Evolutionary conservation across 2,329 filamentous ascomycete species (phyloP).

Genomic region (Fusarium ramigenum): DNA sequence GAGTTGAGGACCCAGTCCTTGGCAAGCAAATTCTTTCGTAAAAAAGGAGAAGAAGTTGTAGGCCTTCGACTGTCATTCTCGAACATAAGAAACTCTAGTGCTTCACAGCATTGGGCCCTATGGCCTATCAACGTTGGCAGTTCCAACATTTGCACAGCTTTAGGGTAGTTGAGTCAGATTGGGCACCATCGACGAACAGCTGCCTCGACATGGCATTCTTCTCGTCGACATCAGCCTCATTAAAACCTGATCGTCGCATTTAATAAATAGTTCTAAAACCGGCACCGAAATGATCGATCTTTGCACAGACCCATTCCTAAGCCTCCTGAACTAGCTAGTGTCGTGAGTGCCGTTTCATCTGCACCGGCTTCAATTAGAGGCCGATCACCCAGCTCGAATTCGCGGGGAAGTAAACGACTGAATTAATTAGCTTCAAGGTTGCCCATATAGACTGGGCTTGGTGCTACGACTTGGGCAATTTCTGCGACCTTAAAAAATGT

Average conservation of each 20-base stretch:
- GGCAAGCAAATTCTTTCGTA: too few relatives aligned
- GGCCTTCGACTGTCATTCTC: too few relatives aligned
- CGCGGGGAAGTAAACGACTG: not conserved
- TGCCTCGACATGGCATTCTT: not conserved
- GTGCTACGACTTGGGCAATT: too few relatives aligned
- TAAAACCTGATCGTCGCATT: not conserved
- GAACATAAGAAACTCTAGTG: too few relatives aligned
- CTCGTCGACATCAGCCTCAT: not conserved
- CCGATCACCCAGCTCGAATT: not conserved
- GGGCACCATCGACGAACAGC: not conserved
- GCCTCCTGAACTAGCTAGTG: not conserved
- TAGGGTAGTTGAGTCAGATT: not conserved
- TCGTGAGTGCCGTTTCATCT: not conserved
- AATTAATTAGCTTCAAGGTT: not conserved
- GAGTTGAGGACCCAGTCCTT: too few relatives aligned
- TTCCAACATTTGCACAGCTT: not conserved
- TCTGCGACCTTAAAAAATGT: fast-evolving
- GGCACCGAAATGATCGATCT: not conserved
- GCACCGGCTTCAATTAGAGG: not conserved
- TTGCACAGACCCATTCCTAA: not conserved
- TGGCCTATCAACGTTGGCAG: not conserved
- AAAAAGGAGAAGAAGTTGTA: too few relatives aligned
- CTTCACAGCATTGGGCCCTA: too few relatives aligned
- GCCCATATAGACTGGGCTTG: not conserved
- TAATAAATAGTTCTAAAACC: not conserved